phyloP scores from a whole-genome alignment of 75 land plant genomes.

The Ceratopteris richardii region DNA sequence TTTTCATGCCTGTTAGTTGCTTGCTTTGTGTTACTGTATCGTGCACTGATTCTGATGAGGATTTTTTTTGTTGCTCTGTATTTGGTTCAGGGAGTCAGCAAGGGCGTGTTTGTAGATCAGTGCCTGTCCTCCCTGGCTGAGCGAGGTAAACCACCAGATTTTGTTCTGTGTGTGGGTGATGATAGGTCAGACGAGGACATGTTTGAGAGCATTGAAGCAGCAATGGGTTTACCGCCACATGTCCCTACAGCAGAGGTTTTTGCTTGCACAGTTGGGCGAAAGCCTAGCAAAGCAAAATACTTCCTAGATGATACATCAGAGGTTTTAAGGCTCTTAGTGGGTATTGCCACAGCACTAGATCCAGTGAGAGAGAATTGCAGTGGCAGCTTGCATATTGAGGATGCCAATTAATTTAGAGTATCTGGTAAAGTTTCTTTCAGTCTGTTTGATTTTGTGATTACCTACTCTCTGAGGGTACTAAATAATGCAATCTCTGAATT shows the following conservation, averaged over 20 bases:
- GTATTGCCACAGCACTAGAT: conserved; percentile 32
- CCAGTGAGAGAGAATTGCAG: conserved; percentile 9
- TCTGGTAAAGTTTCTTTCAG: no score
- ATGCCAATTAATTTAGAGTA: no score
- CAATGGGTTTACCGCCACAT: conserved; percentile 4
- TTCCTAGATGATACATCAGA: conserved; percentile 40
- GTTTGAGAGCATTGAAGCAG: conserved; percentile 29
- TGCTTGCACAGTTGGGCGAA: conserved; percentile 52
- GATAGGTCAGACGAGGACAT: conserved; percentile 52
- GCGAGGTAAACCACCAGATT: conserved; percentile 26
- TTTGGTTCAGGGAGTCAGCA: conserved; percentile 44
- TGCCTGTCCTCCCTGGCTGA: conserved; percentile 31
- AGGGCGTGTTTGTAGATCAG: conserved; percentile 41
- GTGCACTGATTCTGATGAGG: no score
- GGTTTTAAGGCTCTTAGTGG: conserved; percentile 29
- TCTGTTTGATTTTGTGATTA: no score
- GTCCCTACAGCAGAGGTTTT: conserved; percentile 23
- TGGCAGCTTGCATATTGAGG: neutral
- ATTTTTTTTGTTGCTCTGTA: no score
- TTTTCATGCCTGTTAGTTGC: neutral
- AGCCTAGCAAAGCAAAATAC: conserved; percentile 49
- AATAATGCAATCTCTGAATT: no score
- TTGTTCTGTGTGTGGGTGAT: conserved; percentile 46
- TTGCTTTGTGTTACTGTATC: neutral
- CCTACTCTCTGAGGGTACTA: no score